phyloP scores from a whole-genome alignment of 495 filamentous ascomycete species.

The Talaromyces borbonicus region DNA sequence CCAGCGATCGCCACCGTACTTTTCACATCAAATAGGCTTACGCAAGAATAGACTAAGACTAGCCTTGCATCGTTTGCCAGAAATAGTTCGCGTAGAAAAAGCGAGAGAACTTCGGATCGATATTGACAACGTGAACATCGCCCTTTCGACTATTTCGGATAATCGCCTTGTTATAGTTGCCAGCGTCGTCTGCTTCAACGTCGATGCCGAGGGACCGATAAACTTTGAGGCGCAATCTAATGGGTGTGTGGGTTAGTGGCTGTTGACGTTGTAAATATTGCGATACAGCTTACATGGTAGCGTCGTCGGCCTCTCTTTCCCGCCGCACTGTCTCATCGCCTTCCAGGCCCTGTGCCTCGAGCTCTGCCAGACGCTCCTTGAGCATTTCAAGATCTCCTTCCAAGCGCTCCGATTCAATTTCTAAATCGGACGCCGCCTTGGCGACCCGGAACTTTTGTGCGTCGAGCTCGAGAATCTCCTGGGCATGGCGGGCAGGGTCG shows the following conservation, averaged over 20 bases:
- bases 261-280: too few relatives aligned
- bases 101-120: constrained; percentile 82
- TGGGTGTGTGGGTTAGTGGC: constrained; percentile 7
- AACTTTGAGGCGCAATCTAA: constrained; percentile 73
- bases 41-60: constrained; percentile 4
- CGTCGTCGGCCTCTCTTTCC: constrained; percentile 54
- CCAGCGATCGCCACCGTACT: constrained; percentile 1
- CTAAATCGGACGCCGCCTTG: constrained; percentile 76
- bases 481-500: constrained; percentile 66
- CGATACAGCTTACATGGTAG: constrained; percentile 32
- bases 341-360: constrained; percentile 72
- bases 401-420: constrained; percentile 84
- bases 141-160: constrained; percentile 80
- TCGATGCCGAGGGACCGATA: constrained; percentile 88
- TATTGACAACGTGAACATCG: constrained; percentile 89
- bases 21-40: not conserved
- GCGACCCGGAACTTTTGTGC: constrained; percentile 91
- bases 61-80: constrained; percentile 70
- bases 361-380: constrained; percentile 61
- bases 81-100: constrained; percentile 96
- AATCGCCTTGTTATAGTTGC: constrained; percentile 76
- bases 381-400: constrained; percentile 72
- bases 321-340: constrained; percentile 44
- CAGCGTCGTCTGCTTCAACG: constrained; percentile 68
- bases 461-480: constrained; percentile 72